phyloP scores from a whole-genome alignment of 2,329 filamentous ascomycete species.

The Aspergillus sp. region DNA sequence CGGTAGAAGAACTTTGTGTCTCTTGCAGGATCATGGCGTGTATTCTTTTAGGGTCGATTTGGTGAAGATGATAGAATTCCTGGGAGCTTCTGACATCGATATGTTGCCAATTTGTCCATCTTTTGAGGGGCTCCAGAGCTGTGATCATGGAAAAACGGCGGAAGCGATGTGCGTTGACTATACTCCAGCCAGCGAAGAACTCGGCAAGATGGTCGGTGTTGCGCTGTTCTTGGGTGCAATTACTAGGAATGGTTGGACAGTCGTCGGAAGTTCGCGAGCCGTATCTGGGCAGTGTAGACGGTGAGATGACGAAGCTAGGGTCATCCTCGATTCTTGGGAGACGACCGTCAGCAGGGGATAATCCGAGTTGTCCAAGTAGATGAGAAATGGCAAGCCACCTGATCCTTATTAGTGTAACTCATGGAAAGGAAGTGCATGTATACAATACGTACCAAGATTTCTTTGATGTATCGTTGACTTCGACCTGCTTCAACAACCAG shows the following conservation, averaged over 20 bases:
- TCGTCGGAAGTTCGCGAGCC: slow-evolving; percentile 27
- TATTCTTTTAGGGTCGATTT: slow-evolving; percentile 13
- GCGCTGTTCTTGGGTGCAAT: slow-evolving; percentile 27
- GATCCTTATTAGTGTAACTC: background rate
- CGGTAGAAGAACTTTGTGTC: background rate
- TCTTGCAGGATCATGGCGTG: slow-evolving; percentile 14
- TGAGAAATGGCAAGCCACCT: slow-evolving; percentile 30
- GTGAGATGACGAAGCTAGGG: slow-evolving; percentile 30
- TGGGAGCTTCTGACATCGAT: slow-evolving; percentile 17
- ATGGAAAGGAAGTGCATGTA: background rate
- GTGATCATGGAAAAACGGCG: slow-evolving; percentile 35
- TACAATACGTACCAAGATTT: slow-evolving; percentile 21
- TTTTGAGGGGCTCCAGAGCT: slow-evolving; percentile 18
- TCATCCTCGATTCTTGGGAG: slow-evolving; percentile 26
- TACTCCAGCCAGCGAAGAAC: slow-evolving; percentile 39
- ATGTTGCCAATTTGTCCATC: slow-evolving; percentile 35
- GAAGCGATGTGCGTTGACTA: slow-evolving; percentile 32
- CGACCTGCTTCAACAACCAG: slow-evolving; percentile 32
- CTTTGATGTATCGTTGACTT: slow-evolving; percentile 10
- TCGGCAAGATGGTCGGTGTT: slow-evolving; percentile 40
- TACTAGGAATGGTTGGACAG: slow-evolving; percentile 22
- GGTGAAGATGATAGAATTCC: slow-evolving; percentile 17
- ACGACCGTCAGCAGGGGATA: background rate
- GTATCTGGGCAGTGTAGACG: slow-evolving; percentile 27
- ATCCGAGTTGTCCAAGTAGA: slow-evolving; percentile 25